These are phyloP conservation scores for Eimeria acervulina DNA, from an alignment of 169 alveolate genomes.

Conservation along the genomic window DNA sequence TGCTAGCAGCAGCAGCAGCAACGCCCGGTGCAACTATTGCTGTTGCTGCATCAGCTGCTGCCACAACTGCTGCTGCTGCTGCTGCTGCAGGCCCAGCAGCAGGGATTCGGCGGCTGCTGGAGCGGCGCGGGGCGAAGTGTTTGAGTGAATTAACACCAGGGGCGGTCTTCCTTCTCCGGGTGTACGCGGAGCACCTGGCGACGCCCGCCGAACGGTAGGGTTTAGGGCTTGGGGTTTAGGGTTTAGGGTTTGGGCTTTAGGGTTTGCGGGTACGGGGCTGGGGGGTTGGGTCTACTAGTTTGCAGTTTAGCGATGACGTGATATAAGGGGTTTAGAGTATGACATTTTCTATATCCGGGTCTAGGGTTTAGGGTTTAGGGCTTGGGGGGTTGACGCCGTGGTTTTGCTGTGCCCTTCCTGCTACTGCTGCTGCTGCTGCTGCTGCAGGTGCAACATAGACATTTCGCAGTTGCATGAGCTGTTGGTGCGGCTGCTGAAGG, in stretches of 20 bases:
- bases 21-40: neutral
- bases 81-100: constrained; percentile 61
- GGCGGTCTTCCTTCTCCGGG: constrained; percentile 66
- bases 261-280: neutral
- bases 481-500: constrained; percentile 74
- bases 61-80: constrained; percentile 26
- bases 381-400: neutral
- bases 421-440: constrained; percentile 22
- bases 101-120: constrained; percentile 20
- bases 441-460: constrained; percentile 50
- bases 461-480: constrained; percentile 52
- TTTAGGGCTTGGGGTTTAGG: constrained; percentile 10
- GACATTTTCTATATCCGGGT: neutral
- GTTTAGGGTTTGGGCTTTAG: constrained; percentile 40
- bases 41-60: constrained; percentile 16
- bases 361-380: constrained; percentile 1
- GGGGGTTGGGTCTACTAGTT: neutral
- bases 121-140: constrained; percentile 17
- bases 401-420: too few species aligned
- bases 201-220: constrained; percentile 51
- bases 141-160: constrained; percentile 24
- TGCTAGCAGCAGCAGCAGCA: too few species aligned
- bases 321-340: neutral
- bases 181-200: constrained; percentile 56
- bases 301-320: neutral